Evolutionary conservation across 805 yeast genomes (phyloP).

Genomic region (Ogataea corticis): DNA sequence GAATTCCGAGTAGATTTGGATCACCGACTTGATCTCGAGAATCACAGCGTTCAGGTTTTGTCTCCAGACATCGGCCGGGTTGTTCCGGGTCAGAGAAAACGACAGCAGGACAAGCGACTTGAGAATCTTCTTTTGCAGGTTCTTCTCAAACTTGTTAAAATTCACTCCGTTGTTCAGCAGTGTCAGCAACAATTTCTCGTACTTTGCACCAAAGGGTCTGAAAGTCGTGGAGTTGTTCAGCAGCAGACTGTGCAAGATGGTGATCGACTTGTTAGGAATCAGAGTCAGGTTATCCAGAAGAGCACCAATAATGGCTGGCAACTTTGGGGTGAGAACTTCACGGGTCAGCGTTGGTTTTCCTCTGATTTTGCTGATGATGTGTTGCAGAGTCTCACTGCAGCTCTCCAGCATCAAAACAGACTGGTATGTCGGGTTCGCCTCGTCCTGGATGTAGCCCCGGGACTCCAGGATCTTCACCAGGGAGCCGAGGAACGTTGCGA

Average conservation of each 20-base stretch:
- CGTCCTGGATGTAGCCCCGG: conserved; percentile 37
- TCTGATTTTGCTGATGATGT: conserved; percentile 51
- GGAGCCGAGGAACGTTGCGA: conserved; percentile 39
- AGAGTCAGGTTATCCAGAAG: conserved; percentile 48
- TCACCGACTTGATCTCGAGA: conserved; percentile 53
- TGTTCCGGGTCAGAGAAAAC: conserved; percentile 53
- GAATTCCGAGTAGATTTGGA: conserved; percentile 58
- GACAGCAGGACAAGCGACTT: conserved; percentile 55
- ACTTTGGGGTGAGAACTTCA: conserved; percentile 78
- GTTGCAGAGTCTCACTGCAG: conserved; percentile 42
- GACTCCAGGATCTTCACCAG: conserved; percentile 43
- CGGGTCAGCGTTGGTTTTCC: conserved; percentile 85
- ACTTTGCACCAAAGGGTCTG: conserved; percentile 72
- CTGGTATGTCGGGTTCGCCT: conserved; percentile 26
- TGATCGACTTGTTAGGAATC: conserved; percentile 39
- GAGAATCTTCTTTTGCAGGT: conserved; percentile 44
- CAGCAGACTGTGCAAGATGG: conserved; percentile 45
- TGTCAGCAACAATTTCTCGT: conserved; percentile 44
- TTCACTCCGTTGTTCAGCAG: conserved; percentile 36
- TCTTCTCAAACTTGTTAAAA: conserved; percentile 40
- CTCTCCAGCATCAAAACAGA: conserved; percentile 32
- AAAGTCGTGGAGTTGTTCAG: conserved; percentile 72
- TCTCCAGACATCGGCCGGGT: conserved; percentile 48
- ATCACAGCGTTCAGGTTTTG: conserved; percentile 48
- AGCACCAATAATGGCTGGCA: conserved; percentile 59